phyloP scores from a whole-genome alignment of 805 yeast species.

The Lipomyces sp. region DNA sequence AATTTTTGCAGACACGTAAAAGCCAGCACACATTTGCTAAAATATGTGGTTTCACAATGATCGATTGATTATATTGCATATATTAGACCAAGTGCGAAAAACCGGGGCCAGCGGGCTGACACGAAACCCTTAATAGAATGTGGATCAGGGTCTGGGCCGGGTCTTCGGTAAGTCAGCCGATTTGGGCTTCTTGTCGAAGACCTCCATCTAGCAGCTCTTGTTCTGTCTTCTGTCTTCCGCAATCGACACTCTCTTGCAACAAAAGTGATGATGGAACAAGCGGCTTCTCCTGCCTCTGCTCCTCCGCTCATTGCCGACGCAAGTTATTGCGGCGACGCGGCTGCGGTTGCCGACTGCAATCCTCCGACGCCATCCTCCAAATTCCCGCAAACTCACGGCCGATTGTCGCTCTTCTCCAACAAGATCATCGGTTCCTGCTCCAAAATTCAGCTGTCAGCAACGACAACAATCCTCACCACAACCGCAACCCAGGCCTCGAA shows the following conservation, averaged over 20 bases:
- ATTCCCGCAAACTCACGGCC: conserved; percentile 11
- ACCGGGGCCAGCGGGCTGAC: no score
- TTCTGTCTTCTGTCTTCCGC: background rate
- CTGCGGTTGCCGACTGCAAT: background rate
- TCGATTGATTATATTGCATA: no score
- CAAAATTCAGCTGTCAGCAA: conserved; percentile 20
- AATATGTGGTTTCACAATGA: no score
- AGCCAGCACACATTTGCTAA: no score
- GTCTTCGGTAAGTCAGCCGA: background rate
- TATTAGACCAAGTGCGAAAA: no score
- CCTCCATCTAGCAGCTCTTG: no score
- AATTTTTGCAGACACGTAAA: no score
- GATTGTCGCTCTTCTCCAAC: conserved; percentile 11
- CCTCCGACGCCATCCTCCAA: conserved; percentile 4
- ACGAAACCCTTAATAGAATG: no score
- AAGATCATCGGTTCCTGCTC: conserved; percentile 23
- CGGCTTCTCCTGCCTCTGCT: background rate
- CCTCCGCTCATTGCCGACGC: background rate
- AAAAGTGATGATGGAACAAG: background rate
- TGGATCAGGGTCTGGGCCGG: background rate
- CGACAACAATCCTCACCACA: conserved; percentile 21
- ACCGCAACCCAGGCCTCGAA: conserved; percentile 16
- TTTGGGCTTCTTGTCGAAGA: no score
- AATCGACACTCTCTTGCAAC: background rate
- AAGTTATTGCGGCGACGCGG: background rate